Evolutionary conservation across 495 filamentous ascomycete species (phyloP).

Genomic region (Chaetomium tenue): DNA sequence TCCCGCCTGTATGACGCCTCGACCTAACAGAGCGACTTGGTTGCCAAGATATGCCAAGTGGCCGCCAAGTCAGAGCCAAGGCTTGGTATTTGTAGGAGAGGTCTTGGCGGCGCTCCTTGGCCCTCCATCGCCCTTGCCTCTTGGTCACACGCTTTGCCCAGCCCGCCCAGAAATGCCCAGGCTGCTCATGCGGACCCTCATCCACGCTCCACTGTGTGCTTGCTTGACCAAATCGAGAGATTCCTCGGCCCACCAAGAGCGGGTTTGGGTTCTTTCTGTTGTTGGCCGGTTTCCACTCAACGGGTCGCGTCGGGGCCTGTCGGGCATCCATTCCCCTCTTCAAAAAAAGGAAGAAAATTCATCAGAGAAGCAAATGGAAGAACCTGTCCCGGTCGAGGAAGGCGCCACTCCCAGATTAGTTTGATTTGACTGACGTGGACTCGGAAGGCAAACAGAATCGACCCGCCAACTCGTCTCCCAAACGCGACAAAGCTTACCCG

Average conservation of each 20-base stretch:
- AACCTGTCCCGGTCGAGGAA: too few species aligned
- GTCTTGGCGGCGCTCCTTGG: conserved; percentile 32
- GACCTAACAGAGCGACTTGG: conserved; percentile 30
- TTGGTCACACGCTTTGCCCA: conserved; percentile 29
- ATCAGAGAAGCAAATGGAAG: too few species aligned
- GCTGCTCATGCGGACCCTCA: not conserved
- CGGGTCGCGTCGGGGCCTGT: not conserved
- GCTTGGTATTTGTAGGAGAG: conserved; percentile 36
- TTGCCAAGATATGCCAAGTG: conserved; percentile 31
- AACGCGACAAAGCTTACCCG: not conserved
- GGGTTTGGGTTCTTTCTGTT: not conserved
- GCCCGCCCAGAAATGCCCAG: conserved; percentile 18
- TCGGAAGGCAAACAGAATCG: too few species aligned
- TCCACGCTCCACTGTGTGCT: not conserved
- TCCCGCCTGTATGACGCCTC: not conserved
- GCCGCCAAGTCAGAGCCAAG: conserved; percentile 35
- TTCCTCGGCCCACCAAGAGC: conserved; percentile 12
- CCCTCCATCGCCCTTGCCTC: conserved; percentile 25
- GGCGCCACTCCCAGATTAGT: too few species aligned
- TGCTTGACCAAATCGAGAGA: conserved; percentile 15
- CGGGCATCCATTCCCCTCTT: not conserved
- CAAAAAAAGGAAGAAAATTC: too few species aligned
- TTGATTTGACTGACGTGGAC: too few species aligned
- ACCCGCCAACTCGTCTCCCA: not conserved
- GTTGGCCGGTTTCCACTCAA: not conserved